Conservation (phyloP, 352 stramenopile species). For the Pythium aquatile region DNA sequence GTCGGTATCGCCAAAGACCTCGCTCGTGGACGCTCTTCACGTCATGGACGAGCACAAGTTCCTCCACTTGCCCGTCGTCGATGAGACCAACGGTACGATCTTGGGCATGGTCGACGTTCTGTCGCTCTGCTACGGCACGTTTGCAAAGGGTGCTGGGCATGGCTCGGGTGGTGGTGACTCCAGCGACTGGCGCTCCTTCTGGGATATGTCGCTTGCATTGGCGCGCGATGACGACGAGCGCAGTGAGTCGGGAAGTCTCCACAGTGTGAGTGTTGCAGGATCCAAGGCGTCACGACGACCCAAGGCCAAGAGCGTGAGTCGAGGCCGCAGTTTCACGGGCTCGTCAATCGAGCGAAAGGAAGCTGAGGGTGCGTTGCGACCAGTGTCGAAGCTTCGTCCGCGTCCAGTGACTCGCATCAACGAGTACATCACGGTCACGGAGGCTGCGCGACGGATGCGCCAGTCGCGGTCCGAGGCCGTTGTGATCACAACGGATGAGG, state of each 20-base stretch:
- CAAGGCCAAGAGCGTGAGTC: constrained; percentile 15
- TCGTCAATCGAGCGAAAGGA: constrained; percentile 56
- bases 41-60: constrained; percentile 99
- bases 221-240: constrained; percentile 69
- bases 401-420: constrained; percentile 82
- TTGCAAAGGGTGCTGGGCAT: constrained; percentile 60
- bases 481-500: constrained; percentile 83
- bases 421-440: constrained; percentile 83
- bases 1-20: constrained; percentile 89
- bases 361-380: constrained; percentile 62
- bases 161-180: constrained; percentile 49
- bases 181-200: constrained; percentile 86
- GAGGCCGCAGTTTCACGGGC: constrained; percentile 39
- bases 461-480: constrained; percentile 82
- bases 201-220: constrained; percentile 85
- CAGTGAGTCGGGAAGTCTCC: constrained; percentile 54
- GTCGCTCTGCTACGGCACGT: constrained; percentile 87
- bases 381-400: constrained; percentile 77
- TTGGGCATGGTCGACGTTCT: constrained; percentile 85
- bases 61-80: constrained; percentile 95
- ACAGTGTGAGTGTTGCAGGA: constrained; percentile 54
- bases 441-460: constrained; percentile 79
- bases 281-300: constrained; percentile 43
- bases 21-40: constrained; percentile 95
- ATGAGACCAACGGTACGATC: constrained; percentile 70